Evolutionary conservation across 78 protist genomes (phyloP).

Genomic region (Neovahlkampfia damariscottae): DNA sequence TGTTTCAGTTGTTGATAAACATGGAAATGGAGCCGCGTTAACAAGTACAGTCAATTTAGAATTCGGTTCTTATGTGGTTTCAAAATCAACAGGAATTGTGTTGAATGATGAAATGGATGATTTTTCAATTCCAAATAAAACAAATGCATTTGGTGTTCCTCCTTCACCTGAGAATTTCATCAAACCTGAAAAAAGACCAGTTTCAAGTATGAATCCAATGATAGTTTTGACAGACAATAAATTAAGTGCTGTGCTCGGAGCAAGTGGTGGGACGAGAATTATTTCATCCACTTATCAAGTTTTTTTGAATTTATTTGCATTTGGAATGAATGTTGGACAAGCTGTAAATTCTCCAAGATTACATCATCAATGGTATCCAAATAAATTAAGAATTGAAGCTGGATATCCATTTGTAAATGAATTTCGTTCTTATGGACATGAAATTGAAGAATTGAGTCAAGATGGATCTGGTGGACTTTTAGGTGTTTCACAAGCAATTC

Average conservation of each 20-base stretch:
- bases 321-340: not conserved
- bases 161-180: conserved; percentile 21
- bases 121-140: conserved; percentile 7
- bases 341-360: conserved; percentile 12
- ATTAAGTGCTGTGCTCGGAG: conserved; percentile 4
- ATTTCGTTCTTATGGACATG: not conserved
- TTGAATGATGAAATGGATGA: conserved; percentile 39
- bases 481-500: not conserved
- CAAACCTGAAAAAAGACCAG: conserved; percentile 26
- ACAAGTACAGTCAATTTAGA: conserved; percentile 24
- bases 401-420: too few relatives aligned
- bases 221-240: not conserved
- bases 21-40: conserved; percentile 7
- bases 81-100: conserved; percentile 2
- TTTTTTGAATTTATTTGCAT: not conserved
- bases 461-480: not conserved
- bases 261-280: conserved; percentile 26
- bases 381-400: not conserved
- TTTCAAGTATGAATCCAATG: conserved; percentile 6
- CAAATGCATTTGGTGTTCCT: conserved; percentile 22
- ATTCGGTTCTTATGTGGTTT: conserved; percentile 4
- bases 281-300: not conserved
- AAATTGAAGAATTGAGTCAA: not conserved
- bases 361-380: conserved; percentile 21
- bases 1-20: not conserved